phyloP scores from a whole-genome alignment of 441 rosid species.

The Brassica hybrid region DNA sequence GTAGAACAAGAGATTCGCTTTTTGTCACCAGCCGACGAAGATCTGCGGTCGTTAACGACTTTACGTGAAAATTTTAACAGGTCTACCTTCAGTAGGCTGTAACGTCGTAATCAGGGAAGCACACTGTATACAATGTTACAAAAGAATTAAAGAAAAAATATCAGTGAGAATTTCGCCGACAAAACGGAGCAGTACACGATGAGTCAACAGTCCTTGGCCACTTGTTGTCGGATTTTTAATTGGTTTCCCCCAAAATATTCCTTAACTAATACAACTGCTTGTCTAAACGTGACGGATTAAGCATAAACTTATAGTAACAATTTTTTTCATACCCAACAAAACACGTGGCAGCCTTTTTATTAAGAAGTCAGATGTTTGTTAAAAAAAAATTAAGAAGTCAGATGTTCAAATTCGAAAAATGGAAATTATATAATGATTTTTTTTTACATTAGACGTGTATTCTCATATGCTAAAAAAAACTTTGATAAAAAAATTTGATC shows the following conservation, averaged over 20 bases:
- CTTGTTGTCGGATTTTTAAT: slow-evolving; percentile 33
- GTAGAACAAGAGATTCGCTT: not conserved
- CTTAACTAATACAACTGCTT: not conserved
- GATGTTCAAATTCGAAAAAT: no score
- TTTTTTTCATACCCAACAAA: no score
- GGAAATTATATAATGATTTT: no score
- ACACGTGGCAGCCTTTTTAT: no score
- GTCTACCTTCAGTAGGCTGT: slow-evolving; percentile 24
- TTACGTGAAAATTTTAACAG: slow-evolving; percentile 29
- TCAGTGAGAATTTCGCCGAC: slow-evolving; percentile 18
- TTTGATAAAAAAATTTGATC: not conserved
- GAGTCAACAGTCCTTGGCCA: slow-evolving; percentile 38
- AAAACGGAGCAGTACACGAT: slow-evolving; percentile 35
- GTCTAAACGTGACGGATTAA: no score
- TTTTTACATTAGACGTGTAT: no score
- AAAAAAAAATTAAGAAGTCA: no score
- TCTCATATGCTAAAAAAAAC: no score
- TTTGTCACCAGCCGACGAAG: slow-evolving; percentile 26
- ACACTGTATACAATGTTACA: not conserved
- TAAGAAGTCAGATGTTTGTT: no score
- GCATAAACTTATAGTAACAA: no score
- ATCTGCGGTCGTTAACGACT: slow-evolving; percentile 30
- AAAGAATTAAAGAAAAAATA: not conserved
- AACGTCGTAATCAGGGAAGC: slow-evolving; percentile 27
- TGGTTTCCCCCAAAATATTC: not conserved